A percentile compares a stretch with the other conserved stretches of the same genome.
Conservation (phyloP, 129 eudicot species). For the Helichrysum umbraculigerum region DNA sequence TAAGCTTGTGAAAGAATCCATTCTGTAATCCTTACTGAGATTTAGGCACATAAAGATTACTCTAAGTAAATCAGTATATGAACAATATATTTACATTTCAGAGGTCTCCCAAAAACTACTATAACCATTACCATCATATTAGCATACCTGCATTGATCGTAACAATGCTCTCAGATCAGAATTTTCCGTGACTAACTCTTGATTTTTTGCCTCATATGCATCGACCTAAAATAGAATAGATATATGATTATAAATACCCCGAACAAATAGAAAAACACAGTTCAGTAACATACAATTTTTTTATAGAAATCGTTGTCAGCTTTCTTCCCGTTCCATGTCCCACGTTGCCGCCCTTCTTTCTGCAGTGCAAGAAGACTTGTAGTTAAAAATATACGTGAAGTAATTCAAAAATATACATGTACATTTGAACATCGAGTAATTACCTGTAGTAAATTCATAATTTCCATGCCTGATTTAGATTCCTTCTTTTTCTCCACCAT, state of each 20-base stretch:
- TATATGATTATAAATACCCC: not conserved
- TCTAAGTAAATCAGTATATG: not conserved
- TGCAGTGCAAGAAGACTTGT: conserved; percentile 31
- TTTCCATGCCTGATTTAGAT: conserved; percentile 99
- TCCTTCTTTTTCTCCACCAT: conserved; percentile 99
- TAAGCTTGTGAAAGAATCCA: conserved; percentile 10
- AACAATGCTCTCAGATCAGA: conserved; percentile 89
- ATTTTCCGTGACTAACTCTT: conserved; percentile 85
- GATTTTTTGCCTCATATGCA: conserved; percentile 94
- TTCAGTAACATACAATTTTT: conserved; percentile 68
- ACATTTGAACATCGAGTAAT: conserved; percentile 20
- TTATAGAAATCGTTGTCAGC: conserved; percentile 93
- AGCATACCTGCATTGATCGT: conserved; percentile 81
- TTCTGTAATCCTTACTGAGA: not conserved
- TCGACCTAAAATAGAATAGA: conserved; percentile 62
- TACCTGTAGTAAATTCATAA: conserved; percentile 97
- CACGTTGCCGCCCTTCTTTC: conserved; percentile 99
- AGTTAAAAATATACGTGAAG: not conserved
- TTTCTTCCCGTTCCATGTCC: conserved; percentile 97
- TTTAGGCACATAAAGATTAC: not conserved
- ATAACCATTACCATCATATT: conserved; percentile 48
- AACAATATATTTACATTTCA: not conserved
- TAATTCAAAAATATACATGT: conserved; percentile 12
- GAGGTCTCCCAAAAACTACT: too few species aligned
- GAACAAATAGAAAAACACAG: not conserved